A percentile compares a stretch with the other conserved stretches of the same genome.
These are phyloP conservation scores for Geosmithia morbida DNA, from an alignment of 2,329 filamentous ascomycete species.

Conservation along the genomic window DNA sequence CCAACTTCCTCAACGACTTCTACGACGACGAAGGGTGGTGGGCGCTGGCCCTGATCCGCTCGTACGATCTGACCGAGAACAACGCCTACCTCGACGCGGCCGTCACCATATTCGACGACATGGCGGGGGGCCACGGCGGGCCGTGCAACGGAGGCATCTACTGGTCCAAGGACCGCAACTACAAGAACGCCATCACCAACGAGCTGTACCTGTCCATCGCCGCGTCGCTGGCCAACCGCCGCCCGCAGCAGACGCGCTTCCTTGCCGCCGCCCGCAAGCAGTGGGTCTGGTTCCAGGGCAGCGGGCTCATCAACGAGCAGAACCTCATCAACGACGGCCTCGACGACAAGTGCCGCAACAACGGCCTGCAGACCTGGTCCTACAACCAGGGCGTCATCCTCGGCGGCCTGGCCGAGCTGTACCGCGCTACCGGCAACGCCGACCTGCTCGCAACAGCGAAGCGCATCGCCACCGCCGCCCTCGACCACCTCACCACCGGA, in stretches of 20 bases:
- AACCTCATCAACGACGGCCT: slow-evolving; percentile 41
- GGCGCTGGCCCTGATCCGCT: slow-evolving; percentile 42
- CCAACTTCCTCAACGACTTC: slow-evolving; percentile 33
- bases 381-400: slow-evolving; percentile 48
- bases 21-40: slow-evolving; percentile 53
- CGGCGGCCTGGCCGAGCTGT: slow-evolving; percentile 37
- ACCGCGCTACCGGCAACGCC: slow-evolving; percentile 24
- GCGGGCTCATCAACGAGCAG: slow-evolving; percentile 35
- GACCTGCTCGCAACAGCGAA: slow-evolving; percentile 26
- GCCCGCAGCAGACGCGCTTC: slow-evolving; percentile 23
- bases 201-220: slow-evolving; percentile 41
- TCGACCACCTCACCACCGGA: slow-evolving; percentile 27
- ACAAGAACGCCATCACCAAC: slow-evolving; percentile 42
- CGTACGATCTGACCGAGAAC: slow-evolving; percentile 39
- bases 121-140: slow-evolving; percentile 25
- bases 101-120: slow-evolving; percentile 39
- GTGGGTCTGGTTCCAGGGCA: slow-evolving; percentile 36
- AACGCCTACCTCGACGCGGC: slow-evolving; percentile 37
- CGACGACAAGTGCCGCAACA: slow-evolving; percentile 28
- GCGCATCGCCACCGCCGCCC: slow-evolving; percentile 30
- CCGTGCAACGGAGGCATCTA: slow-evolving; percentile 39
- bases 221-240: slow-evolving; percentile 35
- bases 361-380: slow-evolving; percentile 32
- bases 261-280: slow-evolving; percentile 31
- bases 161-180: slow-evolving; percentile 33